Conservation (phyloP, 1,284 basidiomycete species). For the Tetrapyrgos nigripes region DNA sequence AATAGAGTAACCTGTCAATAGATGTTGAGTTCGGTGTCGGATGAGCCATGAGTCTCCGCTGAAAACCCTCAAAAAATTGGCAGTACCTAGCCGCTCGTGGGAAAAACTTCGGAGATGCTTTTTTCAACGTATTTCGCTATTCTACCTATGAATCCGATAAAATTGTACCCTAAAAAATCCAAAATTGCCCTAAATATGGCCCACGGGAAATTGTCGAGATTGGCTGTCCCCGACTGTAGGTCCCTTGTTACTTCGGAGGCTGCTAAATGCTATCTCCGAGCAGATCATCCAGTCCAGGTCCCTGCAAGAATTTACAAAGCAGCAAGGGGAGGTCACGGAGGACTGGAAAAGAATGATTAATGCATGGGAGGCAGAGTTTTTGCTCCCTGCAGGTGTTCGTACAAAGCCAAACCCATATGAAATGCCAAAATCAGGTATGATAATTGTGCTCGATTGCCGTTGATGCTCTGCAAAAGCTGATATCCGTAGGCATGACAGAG, state of each 20-base stretch:
- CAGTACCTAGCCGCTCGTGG: too few relatives aligned
- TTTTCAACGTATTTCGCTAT: too few relatives aligned
- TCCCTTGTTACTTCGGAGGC: background rate
- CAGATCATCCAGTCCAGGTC: background rate
- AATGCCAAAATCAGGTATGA: constrained; percentile 1
- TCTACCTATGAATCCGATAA: too few relatives aligned
- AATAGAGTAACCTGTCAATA: too few relatives aligned
- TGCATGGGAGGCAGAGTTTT: constrained; percentile 29
- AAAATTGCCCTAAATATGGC: too few relatives aligned
- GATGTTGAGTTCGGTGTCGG: too few relatives aligned
- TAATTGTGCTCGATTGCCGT: background rate
- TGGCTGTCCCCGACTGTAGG: too few relatives aligned
- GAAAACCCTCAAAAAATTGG: too few relatives aligned
- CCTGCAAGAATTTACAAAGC: background rate
- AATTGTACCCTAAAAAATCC: too few relatives aligned
- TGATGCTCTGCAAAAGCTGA: background rate
- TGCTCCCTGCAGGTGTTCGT: background rate
- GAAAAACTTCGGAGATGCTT: too few relatives aligned
- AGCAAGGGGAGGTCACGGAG: background rate
- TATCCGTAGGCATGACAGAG: constrained; percentile 11
- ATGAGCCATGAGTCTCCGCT: too few relatives aligned
- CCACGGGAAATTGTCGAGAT: too few relatives aligned
- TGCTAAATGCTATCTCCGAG: background rate
- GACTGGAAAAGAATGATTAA: constrained; percentile 26
- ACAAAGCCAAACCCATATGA: constrained; percentile 30